phyloP scores from a whole-genome alignment of 257 asterid species.

The Buddleja alternifolia region DNA sequence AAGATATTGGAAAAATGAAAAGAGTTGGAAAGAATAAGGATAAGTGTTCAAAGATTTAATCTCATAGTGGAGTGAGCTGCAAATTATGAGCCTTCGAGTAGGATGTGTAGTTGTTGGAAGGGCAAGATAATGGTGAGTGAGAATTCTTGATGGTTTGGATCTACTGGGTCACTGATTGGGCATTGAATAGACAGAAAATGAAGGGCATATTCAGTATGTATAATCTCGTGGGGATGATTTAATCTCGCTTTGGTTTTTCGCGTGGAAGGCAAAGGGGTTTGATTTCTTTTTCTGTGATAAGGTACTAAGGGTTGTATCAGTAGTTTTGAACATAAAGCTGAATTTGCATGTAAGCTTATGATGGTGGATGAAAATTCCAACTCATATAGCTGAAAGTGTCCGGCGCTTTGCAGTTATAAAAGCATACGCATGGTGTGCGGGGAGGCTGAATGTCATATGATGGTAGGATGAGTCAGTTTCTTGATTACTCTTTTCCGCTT shows the following conservation, averaged over 20 bases:
- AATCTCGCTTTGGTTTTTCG: background rate
- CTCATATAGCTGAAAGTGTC: too few relatives aligned
- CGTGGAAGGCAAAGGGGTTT: background rate
- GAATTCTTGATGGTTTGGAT: background rate
- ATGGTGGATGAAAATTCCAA: too few relatives aligned
- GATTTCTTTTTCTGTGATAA: background rate
- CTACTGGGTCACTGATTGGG: background rate
- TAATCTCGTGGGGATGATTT: background rate
- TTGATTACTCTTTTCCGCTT: too few relatives aligned
- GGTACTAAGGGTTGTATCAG: background rate
- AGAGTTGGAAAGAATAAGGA: background rate
- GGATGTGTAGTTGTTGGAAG: background rate
- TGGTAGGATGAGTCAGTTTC: too few relatives aligned
- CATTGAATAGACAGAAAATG: background rate
- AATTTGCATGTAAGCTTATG: background rate
- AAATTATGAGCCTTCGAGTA: background rate
- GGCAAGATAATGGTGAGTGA: background rate
- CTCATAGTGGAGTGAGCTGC: background rate
- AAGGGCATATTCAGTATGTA: background rate
- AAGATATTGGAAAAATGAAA: too few relatives aligned
- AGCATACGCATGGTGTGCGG: too few relatives aligned
- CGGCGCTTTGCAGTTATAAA: too few relatives aligned
- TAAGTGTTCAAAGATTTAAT: too few relatives aligned
- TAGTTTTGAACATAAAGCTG: background rate
- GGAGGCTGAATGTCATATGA: too few relatives aligned